phyloP scores from a whole-genome alignment of 139 green algal genomes.

The Chloropicon primus region DNA sequence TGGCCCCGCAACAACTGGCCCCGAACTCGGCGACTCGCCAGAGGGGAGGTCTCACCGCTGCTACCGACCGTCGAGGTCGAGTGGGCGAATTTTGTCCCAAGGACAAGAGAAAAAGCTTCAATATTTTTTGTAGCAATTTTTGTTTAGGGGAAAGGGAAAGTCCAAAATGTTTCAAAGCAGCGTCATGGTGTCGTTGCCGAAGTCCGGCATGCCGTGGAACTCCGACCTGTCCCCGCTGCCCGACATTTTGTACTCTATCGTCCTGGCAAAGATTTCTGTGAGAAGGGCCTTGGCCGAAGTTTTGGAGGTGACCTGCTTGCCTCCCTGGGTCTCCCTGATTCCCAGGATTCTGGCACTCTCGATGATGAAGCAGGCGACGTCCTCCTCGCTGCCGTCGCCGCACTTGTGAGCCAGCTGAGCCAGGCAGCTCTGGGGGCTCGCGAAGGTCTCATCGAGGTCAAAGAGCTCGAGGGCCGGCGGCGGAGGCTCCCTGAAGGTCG shows the following conservation, averaged over 20 bases:
- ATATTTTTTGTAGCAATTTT: no score
- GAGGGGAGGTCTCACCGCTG: no score
- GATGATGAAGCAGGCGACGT: constrained; percentile 59
- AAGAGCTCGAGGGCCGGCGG: constrained; percentile 70
- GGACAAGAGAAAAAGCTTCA: no score
- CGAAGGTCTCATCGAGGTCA: constrained; percentile 70
- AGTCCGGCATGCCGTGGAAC: neutral
- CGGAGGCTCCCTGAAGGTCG: constrained; percentile 48
- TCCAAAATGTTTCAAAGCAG: no score
- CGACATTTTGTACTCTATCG: neutral
- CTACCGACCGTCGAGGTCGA: no score
- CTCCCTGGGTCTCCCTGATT: constrained; percentile 16
- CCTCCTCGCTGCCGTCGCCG: constrained; percentile 28
- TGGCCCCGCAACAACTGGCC: no score
- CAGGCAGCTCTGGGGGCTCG: constrained; percentile 40
- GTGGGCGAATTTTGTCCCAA: no score
- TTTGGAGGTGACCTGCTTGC: constrained; percentile 15
- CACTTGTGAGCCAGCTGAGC: constrained; percentile 57
- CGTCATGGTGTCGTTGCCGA: neutral
- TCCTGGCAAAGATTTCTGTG: neutral
- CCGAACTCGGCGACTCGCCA: no score
- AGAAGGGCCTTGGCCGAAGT: neutral
- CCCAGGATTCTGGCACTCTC: constrained; percentile 51
- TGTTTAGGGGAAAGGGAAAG: no score
- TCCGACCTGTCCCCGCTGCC: neutral